Conservation (phyloP, 495 filamentous ascomycete species). For the Xanthoparmelia taractica region DNA sequence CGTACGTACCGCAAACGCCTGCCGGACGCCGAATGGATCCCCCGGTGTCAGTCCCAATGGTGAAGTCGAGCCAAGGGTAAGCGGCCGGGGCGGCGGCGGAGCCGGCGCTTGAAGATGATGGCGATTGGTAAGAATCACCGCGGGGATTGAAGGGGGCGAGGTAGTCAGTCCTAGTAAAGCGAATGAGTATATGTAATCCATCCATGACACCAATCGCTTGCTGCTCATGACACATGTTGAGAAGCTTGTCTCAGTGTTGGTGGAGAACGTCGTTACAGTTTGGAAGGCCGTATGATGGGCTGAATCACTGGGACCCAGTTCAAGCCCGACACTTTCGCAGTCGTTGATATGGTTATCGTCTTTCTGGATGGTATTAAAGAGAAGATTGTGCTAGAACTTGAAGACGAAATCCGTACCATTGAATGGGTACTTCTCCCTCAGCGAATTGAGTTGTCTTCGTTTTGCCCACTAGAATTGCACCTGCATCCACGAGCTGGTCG, state of each 20-base stretch:
- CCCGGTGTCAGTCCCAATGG: conserved; percentile 44
- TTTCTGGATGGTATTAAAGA: not conserved
- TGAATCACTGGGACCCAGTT: not conserved
- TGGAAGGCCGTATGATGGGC: not conserved
- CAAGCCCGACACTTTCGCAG: not conserved
- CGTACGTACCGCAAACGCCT: conserved; percentile 34
- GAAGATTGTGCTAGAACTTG: not conserved
- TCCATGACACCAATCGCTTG: not conserved
- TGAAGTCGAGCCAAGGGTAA: conserved; percentile 39
- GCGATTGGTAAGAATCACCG: conserved; percentile 40
- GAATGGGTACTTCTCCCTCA: conserved; percentile 32
- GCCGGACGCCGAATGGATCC: conserved; percentile 37
- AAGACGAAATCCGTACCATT: conserved; percentile 22
- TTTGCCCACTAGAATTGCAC: conserved; percentile 44
- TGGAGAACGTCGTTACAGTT: not conserved
- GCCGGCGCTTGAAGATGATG: conserved; percentile 35
- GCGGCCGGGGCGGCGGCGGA: conserved; percentile 34
- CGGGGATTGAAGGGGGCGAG: conserved; percentile 40
- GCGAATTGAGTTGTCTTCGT: conserved; percentile 43
- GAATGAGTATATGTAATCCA: conserved; percentile 1
- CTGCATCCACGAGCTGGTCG: conserved; percentile 36
- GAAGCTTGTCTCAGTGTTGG: not conserved
- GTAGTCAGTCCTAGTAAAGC: conserved; percentile 33
- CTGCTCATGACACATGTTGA: not conserved
- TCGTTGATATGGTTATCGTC: not conserved